These are phyloP conservation scores for Lojkania enalia DNA, from an alignment of 2,329 filamentous ascomycete genomes.

Conservation along the genomic window DNA sequence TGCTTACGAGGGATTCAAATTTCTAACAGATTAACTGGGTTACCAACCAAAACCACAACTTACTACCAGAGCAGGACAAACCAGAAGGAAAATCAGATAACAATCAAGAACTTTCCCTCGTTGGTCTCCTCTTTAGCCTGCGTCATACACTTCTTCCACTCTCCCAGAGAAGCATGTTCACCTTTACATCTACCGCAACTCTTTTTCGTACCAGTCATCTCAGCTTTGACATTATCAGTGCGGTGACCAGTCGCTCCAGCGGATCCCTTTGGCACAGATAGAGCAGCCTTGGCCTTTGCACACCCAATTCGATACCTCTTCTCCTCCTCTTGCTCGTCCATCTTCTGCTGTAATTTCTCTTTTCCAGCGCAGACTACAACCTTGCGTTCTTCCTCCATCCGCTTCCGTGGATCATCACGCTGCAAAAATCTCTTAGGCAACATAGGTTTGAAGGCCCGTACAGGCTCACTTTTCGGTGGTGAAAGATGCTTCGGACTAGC, in stretches of 20 bases:
- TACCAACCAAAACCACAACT: too few relatives aligned
- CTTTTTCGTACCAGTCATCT: constrained; percentile 2
- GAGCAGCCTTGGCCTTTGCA: constrained; percentile 20
- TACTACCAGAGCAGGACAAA: too few relatives aligned
- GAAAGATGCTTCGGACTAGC: constrained; percentile 11
- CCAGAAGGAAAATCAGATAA: too few relatives aligned
- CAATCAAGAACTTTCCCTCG: neutral
- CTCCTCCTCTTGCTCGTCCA: constrained; percentile 7
- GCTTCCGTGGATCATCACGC: too few relatives aligned
- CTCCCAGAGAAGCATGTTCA: constrained; percentile 7
- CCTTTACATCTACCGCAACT: constrained; percentile 10
- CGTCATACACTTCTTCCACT: constrained; percentile 12
- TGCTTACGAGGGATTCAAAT: too few relatives aligned
- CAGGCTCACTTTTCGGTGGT: too few relatives aligned
- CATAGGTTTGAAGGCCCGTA: too few relatives aligned
- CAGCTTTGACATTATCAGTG: too few relatives aligned
- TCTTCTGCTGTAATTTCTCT: constrained; percentile 6
- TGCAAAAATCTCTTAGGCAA: too few relatives aligned
- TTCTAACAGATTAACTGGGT: too few relatives aligned
- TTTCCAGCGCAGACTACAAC: constrained; percentile 16
- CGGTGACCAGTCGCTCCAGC: too few relatives aligned
- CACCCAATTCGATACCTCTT: constrained; percentile 17
- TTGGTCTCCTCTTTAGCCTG: neutral
- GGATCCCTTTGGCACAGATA: neutral
- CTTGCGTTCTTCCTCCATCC: too few relatives aligned